A percentile compares a stretch with the other conserved stretches of the same genome.
Evolutionary conservation across 169 alveolate genomes (phyloP).

Genomic region (Cryptosporidium ubiquitum): DNA sequence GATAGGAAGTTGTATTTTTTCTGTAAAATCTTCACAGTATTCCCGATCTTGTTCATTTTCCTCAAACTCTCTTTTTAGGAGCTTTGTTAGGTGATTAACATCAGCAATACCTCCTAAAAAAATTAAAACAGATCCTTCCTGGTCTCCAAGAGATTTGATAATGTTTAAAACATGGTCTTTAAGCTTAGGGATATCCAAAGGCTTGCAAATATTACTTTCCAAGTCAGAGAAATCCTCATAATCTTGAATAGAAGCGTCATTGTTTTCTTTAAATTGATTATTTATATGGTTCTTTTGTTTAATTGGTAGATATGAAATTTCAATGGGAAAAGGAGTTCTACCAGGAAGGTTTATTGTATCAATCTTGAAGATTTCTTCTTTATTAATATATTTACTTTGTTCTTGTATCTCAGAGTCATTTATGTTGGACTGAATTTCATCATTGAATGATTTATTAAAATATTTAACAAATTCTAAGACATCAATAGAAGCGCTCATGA

Average conservation of each 20-base stretch:
- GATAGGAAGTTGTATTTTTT: conserved; percentile 2
- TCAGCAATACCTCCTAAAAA: conserved; percentile 67
- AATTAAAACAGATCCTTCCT: conserved; percentile 40
- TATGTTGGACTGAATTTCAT: background rate
- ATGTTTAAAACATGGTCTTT: conserved; percentile 15
- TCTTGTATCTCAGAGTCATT: background rate
- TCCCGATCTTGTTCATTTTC: conserved; percentile 8
- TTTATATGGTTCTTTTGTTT: background rate
- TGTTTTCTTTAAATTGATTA: background rate
- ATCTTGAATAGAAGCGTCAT: background rate
- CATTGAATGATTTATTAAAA: conserved; percentile 17
- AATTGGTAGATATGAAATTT: conserved; percentile 9
- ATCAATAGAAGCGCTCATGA: conserved; percentile 68
- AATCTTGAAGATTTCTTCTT: background rate
- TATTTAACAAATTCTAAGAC: conserved; percentile 40
- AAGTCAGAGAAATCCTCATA: background rate
- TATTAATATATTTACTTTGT: background rate
- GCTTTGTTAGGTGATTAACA: conserved; percentile 25
- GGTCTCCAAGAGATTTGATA: conserved; percentile 1
- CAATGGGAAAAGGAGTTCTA: conserved; percentile 69
- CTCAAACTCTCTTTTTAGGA: conserved; percentile 2
- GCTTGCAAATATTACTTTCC: conserved; percentile 3
- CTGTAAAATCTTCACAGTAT: background rate
- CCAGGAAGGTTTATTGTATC: conserved; percentile 52
- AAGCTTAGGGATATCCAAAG: conserved; percentile 32